phyloP scores from a whole-genome alignment of 2,329 filamentous ascomycete species.

The Cladosporium colombiae region DNA sequence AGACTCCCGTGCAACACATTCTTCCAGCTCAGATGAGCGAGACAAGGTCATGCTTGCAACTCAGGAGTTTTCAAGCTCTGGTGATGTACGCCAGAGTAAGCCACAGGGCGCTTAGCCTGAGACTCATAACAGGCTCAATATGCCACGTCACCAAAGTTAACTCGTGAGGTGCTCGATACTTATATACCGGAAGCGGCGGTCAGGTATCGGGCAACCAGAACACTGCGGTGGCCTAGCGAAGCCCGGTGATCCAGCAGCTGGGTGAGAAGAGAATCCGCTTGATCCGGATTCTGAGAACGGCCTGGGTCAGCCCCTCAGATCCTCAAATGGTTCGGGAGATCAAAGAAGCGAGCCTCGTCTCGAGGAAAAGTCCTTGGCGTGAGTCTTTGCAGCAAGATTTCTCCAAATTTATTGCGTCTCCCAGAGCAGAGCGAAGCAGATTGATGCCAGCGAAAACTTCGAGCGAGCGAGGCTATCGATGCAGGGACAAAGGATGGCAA shows the following conservation, averaged over 20 bases:
- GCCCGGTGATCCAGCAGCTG: background rate
- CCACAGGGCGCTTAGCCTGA: slow-evolving; percentile 4
- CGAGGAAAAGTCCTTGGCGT: background rate
- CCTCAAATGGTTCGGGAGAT: background rate
- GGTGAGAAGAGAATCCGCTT: background rate
- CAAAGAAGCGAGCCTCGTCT: background rate
- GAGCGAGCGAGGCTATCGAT: background rate
- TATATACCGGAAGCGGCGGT: background rate
- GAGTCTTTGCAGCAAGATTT: background rate
- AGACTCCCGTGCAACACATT: background rate
- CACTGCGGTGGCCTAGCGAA: background rate
- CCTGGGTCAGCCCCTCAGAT: background rate
- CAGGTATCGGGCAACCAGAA: background rate
- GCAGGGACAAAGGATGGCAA: background rate
- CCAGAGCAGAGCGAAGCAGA: background rate
- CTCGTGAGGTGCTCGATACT: background rate
- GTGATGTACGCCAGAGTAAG: background rate
- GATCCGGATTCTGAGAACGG: background rate
- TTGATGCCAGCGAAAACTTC: background rate
- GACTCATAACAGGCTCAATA: background rate
- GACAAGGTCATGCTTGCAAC: background rate
- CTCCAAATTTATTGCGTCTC: background rate
- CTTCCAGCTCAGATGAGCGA: background rate
- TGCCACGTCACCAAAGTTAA: background rate
- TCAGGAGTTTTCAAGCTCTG: background rate